A percentile compares a stretch with the other conserved stretches of the same genome.
These are phyloP conservation scores for Paracorniculantispora psalliotae DNA, from an alignment of 2,329 filamentous ascomycete genomes.

Conservation along the genomic window DNA sequence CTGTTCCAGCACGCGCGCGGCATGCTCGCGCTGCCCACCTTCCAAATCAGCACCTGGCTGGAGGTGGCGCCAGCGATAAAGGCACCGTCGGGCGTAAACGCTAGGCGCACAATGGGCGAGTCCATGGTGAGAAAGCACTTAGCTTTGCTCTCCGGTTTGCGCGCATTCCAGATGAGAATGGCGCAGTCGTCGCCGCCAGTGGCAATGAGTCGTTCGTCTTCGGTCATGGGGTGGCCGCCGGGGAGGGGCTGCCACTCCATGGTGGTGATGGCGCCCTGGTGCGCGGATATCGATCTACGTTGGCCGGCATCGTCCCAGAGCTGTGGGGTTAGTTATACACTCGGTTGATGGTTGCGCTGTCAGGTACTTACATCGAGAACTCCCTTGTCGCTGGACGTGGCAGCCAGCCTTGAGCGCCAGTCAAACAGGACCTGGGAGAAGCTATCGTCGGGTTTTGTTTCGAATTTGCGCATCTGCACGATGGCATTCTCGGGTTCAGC, in stretches of 20 bases:
- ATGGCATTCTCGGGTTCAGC: constrained; percentile 45
- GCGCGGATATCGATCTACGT: constrained; percentile 52
- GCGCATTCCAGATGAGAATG: constrained; percentile 59
- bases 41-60: constrained; percentile 59
- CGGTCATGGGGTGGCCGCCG: constrained; percentile 28
- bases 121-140: constrained; percentile 59
- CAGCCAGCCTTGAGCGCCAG: constrained; percentile 45
- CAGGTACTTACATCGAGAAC: constrained; percentile 50
- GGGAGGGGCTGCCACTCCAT: constrained; percentile 56
- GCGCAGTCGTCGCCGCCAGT: constrained; percentile 59
- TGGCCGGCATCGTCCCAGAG: constrained; percentile 53
- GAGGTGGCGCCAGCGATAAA: constrained; percentile 59
- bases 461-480: constrained; percentile 42
- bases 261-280: constrained; percentile 53
- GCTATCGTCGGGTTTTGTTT: constrained; percentile 48
- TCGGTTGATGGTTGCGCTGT: not conserved
- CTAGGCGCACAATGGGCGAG: constrained; percentile 51
- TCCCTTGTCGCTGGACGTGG: constrained; percentile 57
- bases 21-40: constrained; percentile 53
- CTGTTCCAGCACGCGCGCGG: constrained; percentile 58
- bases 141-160: constrained; percentile 48
- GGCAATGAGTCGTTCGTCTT: constrained; percentile 54
- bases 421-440: constrained; percentile 56
- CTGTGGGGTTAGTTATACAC: constrained; percentile 25
- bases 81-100: constrained; percentile 59